phyloP scores from a whole-genome alignment of 1,139 yeast species.

The Suhomyces choctaworum region DNA sequence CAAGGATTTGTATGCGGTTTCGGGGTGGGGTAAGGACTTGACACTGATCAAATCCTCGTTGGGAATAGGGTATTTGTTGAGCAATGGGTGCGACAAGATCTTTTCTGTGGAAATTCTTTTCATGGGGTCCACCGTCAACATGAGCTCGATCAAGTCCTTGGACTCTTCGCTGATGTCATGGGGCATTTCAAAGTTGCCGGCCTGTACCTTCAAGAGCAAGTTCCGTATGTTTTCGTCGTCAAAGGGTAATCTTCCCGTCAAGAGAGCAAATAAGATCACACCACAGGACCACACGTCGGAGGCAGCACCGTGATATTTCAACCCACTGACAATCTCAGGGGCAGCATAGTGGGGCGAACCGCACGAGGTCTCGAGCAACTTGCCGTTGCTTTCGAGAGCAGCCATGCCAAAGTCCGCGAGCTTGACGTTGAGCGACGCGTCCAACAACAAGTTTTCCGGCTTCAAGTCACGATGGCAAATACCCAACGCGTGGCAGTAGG shows the following conservation, averaged over 20 bases:
- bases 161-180: conserved; percentile 64
- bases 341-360: conserved; percentile 90
- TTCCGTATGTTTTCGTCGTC: conserved; percentile 79
- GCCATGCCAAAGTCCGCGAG: conserved; percentile 91
- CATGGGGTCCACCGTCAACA: conserved; percentile 79
- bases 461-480: conserved; percentile 81
- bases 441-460: conserved; percentile 73
- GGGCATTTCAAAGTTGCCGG: conserved; percentile 76
- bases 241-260: conserved; percentile 79
- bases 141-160: conserved; percentile 63
- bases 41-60: conserved; percentile 52
- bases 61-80: conserved; percentile 59
- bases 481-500: conserved; percentile 80
- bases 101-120: conserved; percentile 74
- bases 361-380: conserved; percentile 73
- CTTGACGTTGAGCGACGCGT: conserved; percentile 65
- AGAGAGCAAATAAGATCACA: conserved; percentile 70
- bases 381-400: conserved; percentile 72
- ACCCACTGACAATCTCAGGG: conserved; percentile 80
- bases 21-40: conserved; percentile 62
- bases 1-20: conserved; percentile 53
- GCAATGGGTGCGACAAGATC: conserved; percentile 74
- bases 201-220: conserved; percentile 68
- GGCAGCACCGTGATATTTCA: conserved; percentile 77
- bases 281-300: conserved; percentile 90